Evolutionary conservation across 2,329 filamentous ascomycete species (phyloP).

Genomic region (Proliferodiscus dingleyae): DNA sequence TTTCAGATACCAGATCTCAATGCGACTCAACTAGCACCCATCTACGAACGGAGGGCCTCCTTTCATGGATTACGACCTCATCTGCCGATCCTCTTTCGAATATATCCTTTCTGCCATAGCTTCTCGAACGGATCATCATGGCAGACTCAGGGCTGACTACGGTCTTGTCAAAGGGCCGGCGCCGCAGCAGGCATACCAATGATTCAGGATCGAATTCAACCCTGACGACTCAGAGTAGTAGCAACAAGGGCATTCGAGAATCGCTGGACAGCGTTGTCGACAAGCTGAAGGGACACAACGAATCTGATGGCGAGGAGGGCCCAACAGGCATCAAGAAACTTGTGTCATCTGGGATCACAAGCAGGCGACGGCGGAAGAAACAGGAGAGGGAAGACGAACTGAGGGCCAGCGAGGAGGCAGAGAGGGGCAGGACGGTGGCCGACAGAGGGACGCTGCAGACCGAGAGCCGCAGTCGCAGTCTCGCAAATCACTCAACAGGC

Average conservation of each 20-base stretch:
- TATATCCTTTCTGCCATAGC: too few relatives aligned
- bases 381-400: constrained; percentile 39
- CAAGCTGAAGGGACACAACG: constrained; percentile 18
- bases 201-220: constrained; percentile 25
- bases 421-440: constrained; percentile 29
- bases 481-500: constrained; percentile 10
- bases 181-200: constrained; percentile 17
- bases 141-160: constrained; percentile 24
- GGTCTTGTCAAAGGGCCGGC: constrained; percentile 26
- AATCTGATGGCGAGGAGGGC: constrained; percentile 19
- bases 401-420: constrained; percentile 32
- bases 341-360: constrained; percentile 46
- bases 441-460: constrained; percentile 30
- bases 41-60: too few relatives aligned
- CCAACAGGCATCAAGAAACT: constrained; percentile 45
- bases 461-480: constrained; percentile 12
- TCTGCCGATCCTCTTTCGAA: too few relatives aligned
- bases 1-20: too few relatives aligned
- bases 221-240: constrained; percentile 23
- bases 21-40: too few relatives aligned
- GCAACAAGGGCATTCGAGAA: constrained; percentile 16
- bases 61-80: too few relatives aligned
- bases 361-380: constrained; percentile 46
- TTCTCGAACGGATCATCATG: too few relatives aligned
- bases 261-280: constrained; percentile 25